Evolutionary conservation across 2,329 filamentous ascomycete species (phyloP).

Genomic region (Elsinoe necatrix): DNA sequence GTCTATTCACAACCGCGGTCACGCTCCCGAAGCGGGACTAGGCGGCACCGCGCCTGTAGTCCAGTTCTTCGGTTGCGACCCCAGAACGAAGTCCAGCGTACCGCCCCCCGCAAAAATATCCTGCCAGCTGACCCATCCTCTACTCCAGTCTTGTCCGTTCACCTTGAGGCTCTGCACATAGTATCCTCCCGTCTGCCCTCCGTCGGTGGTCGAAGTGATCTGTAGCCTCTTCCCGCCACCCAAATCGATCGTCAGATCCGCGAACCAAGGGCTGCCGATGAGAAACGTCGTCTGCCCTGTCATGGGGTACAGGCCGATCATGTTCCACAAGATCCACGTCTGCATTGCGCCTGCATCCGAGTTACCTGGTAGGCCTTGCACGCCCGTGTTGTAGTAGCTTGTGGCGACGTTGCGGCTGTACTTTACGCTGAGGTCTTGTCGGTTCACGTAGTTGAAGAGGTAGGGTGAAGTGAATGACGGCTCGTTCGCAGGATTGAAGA

Average conservation of each 20-base stretch:
- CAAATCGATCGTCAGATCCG: slow-evolving; percentile 50
- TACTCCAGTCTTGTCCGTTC: slow-evolving; percentile 55
- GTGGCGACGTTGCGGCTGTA: slow-evolving; percentile 22
- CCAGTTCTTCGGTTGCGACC: slow-evolving; percentile 46
- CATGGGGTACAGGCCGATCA: slow-evolving; percentile 29
- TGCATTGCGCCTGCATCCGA: slow-evolving; percentile 28
- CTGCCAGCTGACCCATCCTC: slow-evolving; percentile 57
- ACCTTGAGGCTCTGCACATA: slow-evolving; percentile 60
- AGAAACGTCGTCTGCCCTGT: slow-evolving; percentile 27
- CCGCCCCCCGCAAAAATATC: slow-evolving; percentile 59
- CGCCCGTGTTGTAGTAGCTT: slow-evolving; percentile 24
- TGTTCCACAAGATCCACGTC: slow-evolving; percentile 27
- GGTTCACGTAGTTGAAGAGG: slow-evolving; percentile 28
- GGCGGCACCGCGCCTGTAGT: slow-evolving; percentile 52
- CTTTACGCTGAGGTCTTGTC: slow-evolving; percentile 27
- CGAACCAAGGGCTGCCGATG: slow-evolving; percentile 51
- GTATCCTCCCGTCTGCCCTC: slow-evolving; percentile 37
- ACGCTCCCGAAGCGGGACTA: slow-evolving; percentile 39
- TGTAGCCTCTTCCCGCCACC: slow-evolving; percentile 46
- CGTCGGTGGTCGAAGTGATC: slow-evolving; percentile 47
- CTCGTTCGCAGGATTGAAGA: slow-evolving; percentile 25
- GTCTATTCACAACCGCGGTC: background rate
- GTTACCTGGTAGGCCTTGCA: slow-evolving; percentile 28
- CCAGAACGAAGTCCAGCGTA: slow-evolving; percentile 57
- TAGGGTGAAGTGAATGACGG: slow-evolving; percentile 29